Conservation (phyloP, 78 protist species). For the Paratrimastix pyriformis region DNA sequence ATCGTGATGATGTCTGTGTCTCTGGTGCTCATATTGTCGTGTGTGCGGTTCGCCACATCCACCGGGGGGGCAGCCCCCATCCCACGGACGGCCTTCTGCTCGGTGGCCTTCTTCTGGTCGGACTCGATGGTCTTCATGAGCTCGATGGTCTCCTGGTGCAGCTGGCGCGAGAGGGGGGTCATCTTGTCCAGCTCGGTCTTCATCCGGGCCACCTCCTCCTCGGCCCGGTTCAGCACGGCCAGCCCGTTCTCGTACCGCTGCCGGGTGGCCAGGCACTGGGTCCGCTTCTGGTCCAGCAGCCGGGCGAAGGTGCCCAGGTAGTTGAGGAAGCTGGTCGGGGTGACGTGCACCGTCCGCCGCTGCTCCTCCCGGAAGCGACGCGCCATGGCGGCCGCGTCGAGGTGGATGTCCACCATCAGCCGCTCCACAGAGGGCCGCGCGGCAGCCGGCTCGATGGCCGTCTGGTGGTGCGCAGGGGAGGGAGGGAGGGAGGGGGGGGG, state of each 20-base stretch:
- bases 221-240: conserved; percentile 36
- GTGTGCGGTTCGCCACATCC: too few relatives aligned
- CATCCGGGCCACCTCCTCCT: conserved; percentile 49
- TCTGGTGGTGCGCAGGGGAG: too few relatives aligned
- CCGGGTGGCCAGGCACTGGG: not conserved
- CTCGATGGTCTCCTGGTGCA: conserved; percentile 31
- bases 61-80: too few relatives aligned
- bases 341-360: conserved; percentile 21
- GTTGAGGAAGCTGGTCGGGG: conserved; percentile 54
- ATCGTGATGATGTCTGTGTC: too few relatives aligned
- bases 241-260: conserved; percentile 53
- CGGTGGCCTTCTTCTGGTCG: conserved; percentile 13
- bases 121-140: conserved; percentile 37
- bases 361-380: conserved; percentile 22
- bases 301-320: conserved; percentile 43
- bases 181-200: conserved; percentile 35
- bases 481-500: too few relatives aligned
- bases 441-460: not conserved
- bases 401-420: conserved; percentile 43
- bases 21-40: too few relatives aligned
- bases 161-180: conserved; percentile 42
- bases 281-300: conserved; percentile 11
- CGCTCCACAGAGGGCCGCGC: not conserved
- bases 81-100: too few relatives aligned
- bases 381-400: conserved; percentile 12